Percentiles rank a stretch among this genome's conserved stretches.
phyloP scores from a whole-genome alignment of 2,329 filamentous ascomycete species.

The Chaetomium sp. region DNA sequence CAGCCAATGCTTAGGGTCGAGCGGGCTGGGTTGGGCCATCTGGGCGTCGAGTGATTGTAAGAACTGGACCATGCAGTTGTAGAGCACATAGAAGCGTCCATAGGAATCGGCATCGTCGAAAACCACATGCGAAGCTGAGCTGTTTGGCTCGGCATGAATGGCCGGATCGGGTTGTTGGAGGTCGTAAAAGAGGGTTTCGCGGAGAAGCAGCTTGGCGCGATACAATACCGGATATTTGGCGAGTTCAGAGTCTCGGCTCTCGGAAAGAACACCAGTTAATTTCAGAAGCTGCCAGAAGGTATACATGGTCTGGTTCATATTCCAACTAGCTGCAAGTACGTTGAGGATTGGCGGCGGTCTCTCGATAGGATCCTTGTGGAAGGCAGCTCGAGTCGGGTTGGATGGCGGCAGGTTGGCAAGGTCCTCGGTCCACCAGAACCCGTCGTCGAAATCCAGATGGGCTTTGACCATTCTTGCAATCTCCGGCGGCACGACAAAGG shows the following conservation, averaged over 20 bases:
- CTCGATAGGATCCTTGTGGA: constrained; percentile 44
- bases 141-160: constrained; percentile 45
- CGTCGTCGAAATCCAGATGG: constrained; percentile 57
- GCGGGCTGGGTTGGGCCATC: constrained; percentile 44
- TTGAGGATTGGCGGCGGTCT: constrained; percentile 53
- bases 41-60: constrained; percentile 55
- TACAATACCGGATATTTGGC: constrained; percentile 54
- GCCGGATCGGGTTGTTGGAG: constrained; percentile 53
- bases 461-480: constrained; percentile 47
- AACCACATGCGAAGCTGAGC: constrained; percentile 39
- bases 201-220: constrained; percentile 56
- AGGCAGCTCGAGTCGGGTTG: constrained; percentile 45
- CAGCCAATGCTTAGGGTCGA: constrained; percentile 51
- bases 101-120: constrained; percentile 51
- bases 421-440: constrained; percentile 61
- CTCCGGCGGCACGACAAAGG: constrained; percentile 47
- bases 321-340: constrained; percentile 56
- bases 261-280: constrained; percentile 53
- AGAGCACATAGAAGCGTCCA: constrained; percentile 52
- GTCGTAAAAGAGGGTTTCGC: constrained; percentile 58
- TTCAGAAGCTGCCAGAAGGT: constrained; percentile 57
- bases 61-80: constrained; percentile 55
- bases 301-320: constrained; percentile 51
- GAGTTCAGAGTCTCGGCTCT: constrained; percentile 52
- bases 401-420: constrained; percentile 45